Evolutionary conservation across 2,329 filamentous ascomycete genomes (phyloP).

Genomic region (Penicillium sp.): DNA sequence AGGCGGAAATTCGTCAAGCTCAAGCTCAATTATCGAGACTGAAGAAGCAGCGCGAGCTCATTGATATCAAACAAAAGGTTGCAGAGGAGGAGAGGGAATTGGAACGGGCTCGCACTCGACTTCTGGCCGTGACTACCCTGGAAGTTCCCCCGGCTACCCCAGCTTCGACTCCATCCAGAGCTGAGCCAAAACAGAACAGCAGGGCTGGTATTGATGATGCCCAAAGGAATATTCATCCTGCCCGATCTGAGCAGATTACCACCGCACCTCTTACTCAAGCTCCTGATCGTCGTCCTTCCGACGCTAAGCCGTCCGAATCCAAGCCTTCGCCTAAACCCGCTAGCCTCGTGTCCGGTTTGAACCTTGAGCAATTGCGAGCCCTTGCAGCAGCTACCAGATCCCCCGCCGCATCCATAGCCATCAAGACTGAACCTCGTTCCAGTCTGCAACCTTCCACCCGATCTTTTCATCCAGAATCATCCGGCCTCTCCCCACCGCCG

Average conservation of each 20-base stretch:
- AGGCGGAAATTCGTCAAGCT: constrained; percentile 5
- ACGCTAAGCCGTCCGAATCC: background rate
- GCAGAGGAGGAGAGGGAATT: constrained; percentile 4
- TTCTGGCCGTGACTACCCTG: background rate
- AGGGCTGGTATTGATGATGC: background rate
- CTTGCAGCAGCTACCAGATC: constrained; percentile 9
- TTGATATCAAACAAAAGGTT: constrained; percentile 10
- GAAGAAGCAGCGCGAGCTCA: constrained; percentile 10
- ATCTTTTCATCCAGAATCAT: background rate
- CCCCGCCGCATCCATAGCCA: background rate
- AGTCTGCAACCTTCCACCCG: background rate
- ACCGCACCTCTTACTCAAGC: background rate
- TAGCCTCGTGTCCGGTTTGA: background rate
- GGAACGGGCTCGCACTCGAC: constrained; percentile 3
- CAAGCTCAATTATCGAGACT: constrained; percentile 6
- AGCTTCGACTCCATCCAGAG: background rate
- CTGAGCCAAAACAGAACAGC: background rate
- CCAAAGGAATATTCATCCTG: background rate
- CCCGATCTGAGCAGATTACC: constrained; percentile 1
- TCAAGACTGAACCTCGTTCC: background rate
- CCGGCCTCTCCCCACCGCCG: background rate
- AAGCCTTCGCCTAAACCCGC: background rate
- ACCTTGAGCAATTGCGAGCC: constrained; percentile 2
- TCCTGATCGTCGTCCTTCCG: background rate
- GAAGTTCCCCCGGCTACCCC: background rate